Conservation (phyloP, 2,329 filamentous ascomycete genomes). For the Colletotrichum karsti region DNA sequence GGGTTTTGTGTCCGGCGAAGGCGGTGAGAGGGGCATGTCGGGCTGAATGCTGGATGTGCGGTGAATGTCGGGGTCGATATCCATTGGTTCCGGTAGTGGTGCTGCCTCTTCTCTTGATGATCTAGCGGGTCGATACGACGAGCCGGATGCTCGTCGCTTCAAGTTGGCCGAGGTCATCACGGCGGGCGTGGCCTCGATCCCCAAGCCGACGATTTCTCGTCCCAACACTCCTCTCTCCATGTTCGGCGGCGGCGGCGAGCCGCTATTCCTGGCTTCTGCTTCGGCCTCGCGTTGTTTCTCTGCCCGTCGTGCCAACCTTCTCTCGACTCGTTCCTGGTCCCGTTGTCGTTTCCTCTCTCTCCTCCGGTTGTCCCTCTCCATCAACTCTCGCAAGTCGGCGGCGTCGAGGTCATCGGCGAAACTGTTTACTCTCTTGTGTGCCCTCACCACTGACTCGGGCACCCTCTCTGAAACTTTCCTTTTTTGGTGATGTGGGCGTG, state of each 20-base stretch:
- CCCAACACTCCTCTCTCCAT: slow-evolving; percentile 69
- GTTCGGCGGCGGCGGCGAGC: slow-evolving; percentile 61
- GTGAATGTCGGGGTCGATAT: slow-evolving; percentile 44
- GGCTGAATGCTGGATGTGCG: slow-evolving; percentile 57
- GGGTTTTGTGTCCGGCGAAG: neutral
- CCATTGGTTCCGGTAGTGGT: slow-evolving; percentile 21
- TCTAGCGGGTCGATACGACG: slow-evolving; percentile 43
- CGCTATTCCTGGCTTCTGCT: slow-evolving; percentile 60
- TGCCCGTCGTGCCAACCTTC: slow-evolving; percentile 70
- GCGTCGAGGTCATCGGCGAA: slow-evolving; percentile 89
- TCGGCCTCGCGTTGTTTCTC: slow-evolving; percentile 72
- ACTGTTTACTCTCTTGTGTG: slow-evolving; percentile 71
- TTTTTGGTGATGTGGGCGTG: slow-evolving; percentile 56
- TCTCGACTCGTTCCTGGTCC: slow-evolving; percentile 73
- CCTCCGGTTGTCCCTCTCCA: slow-evolving; percentile 88
- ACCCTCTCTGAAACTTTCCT: slow-evolving; percentile 59
- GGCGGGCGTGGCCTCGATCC: slow-evolving; percentile 57
- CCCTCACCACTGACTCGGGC: slow-evolving; percentile 67
- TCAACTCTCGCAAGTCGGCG: slow-evolving; percentile 82
- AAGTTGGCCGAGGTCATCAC: slow-evolving; percentile 59
- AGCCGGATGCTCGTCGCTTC: slow-evolving; percentile 54
- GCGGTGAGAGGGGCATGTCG: slow-evolving; percentile 32
- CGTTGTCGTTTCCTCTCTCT: slow-evolving; percentile 76
- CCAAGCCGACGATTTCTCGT: slow-evolving; percentile 64
- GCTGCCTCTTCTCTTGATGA: slow-evolving; percentile 29